A percentile compares a stretch with the other conserved stretches of the same genome.
These are phyloP conservation scores for Leucosporidium yakuticum DNA, from an alignment of 768 basidiomycete species.

Conservation along the genomic window DNA sequence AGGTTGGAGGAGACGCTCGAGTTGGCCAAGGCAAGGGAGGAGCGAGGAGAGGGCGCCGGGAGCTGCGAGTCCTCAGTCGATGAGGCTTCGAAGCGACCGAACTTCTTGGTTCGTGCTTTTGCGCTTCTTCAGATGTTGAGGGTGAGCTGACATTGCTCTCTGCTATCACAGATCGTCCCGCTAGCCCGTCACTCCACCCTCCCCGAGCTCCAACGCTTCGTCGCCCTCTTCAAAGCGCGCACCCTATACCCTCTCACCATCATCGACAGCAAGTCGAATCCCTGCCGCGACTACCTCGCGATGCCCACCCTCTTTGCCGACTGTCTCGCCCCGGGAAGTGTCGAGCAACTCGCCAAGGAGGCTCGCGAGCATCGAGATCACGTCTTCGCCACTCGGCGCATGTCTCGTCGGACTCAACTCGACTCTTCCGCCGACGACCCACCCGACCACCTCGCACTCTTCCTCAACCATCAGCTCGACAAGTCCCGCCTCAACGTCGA, in stretches of 20 bases:
- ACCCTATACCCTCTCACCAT: conserved; percentile 75
- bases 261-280: conserved; percentile 46
- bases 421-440: neutral
- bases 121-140: neutral
- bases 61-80: neutral
- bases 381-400: neutral
- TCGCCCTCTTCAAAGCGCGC: conserved; percentile 70
- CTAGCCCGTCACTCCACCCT: conserved; percentile 80
- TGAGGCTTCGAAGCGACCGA: conserved; percentile 45
- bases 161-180: conserved; percentile 59
- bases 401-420: neutral
- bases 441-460: no score
- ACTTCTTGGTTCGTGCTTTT: conserved; percentile 54
- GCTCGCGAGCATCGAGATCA: conserved; percentile 18
- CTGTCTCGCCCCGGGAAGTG: conserved; percentile 49
- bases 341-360: conserved; percentile 37
- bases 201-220: conserved; percentile 75
- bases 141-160: no score
- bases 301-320: conserved; percentile 63
- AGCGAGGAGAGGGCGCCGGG: conserved; percentile 30
- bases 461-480: conserved; percentile 25
- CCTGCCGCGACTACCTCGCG: conserved; percentile 64
- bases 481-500: conserved; percentile 55
- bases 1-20: conserved; percentile 50
- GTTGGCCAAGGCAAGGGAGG: conserved; percentile 44